Evolutionary conservation across 148 eudicot species (phyloP), one percentile per base, ranked within the genome.

Genomic region (Salicornia ramosissima): DNA sequence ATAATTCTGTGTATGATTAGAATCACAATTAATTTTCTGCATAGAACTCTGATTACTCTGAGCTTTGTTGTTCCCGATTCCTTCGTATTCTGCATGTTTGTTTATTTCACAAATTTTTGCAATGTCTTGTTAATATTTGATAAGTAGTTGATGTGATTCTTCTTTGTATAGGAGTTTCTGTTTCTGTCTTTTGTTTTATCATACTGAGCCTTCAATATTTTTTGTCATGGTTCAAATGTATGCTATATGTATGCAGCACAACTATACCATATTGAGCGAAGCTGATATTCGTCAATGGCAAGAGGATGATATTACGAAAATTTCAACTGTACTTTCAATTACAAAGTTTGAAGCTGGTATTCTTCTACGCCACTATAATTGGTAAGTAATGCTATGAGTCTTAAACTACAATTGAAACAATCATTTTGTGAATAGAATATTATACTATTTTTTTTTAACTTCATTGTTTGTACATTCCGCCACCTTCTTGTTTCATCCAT

Each of bases 311-410:
- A 83, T 87, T 39, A 71, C 64, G 62, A 79, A 80, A 82, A 76
- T 90, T 68, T 75, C 87, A 43, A 74, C 84, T 0, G 92, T 90
- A 67, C 92, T 90, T 69, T 90, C 96, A 28, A 86, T 90, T 67
- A 77, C 96, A 63, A 78, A 75, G 65, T 85, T 78, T 58, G 88
- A 82, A 72, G 90, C 96, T 71, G 74, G 82, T 61, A 81, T 84
- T 70, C 90, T 90, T 71, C 90, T 90, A 31, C 92, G 88, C 30
- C 88, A 88, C 71, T 90, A 86, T 77, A 84, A 83, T 62, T 90
- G 96, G 92, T 87, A 78, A 75, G 26, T 70, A 65, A 4, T 59
- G 42, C 50, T 57, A 39, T 54, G 22, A 10, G 53, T 70, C 51
- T 46, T 15, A 40, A 33, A 25, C 39, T 18, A 43, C 43, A 26